Conservation (phyloP, 495 filamentous ascomycete species). For the Xylaria curta region DNA sequence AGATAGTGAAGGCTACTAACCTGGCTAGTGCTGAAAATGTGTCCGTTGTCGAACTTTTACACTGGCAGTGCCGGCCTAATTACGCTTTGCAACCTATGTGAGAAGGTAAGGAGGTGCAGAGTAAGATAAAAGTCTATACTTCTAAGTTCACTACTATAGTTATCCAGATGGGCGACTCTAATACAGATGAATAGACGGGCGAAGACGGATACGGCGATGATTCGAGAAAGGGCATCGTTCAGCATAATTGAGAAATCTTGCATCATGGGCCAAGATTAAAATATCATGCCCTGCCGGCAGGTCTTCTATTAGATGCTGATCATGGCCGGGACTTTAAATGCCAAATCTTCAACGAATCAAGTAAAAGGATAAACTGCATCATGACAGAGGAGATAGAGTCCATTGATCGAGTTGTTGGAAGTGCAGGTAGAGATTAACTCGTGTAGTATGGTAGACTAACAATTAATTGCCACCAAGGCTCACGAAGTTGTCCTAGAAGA, state of each 20-base stretch:
- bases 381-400: not conserved
- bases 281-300: not conserved
- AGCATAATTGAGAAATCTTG: not conserved
- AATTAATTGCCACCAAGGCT: too few species aligned
- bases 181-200: not conserved
- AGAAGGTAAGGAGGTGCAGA: too few species aligned
- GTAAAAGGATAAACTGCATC: not conserved
- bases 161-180: not conserved
- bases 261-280: not conserved
- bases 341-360: not conserved
- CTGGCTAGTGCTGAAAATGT: too few species aligned
- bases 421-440: too few species aligned
- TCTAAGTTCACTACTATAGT: not conserved
- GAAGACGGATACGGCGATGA: not conserved
- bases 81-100: too few species aligned
- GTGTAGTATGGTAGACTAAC: too few species aligned
- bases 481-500: not conserved
- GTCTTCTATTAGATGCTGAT: not conserved
- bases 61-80: too few species aligned
- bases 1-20: too few species aligned
- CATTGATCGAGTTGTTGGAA: not conserved
- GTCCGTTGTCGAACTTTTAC: too few species aligned
- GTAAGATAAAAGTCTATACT: too few species aligned
- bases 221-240: not conserved
- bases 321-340: not conserved